Evolutionary conservation across 768 basidiomycete genomes (phyloP).

Genomic region (Omphalotus guepiniiformis): DNA sequence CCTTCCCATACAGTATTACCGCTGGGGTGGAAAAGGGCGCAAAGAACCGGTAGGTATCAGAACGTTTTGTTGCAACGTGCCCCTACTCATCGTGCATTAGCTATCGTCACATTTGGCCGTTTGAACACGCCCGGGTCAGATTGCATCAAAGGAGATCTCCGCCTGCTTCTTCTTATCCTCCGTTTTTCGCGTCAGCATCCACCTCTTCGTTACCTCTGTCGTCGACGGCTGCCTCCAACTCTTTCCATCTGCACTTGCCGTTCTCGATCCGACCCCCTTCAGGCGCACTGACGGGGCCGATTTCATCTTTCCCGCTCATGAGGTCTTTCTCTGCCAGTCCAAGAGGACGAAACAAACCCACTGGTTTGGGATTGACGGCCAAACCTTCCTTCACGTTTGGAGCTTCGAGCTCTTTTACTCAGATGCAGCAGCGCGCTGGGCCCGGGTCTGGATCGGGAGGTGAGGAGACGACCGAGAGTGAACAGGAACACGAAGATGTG

Average conservation of each 20-base stretch:
- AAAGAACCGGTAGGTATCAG: conserved; percentile 70
- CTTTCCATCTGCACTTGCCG: background rate
- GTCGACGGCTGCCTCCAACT: conserved; percentile 1
- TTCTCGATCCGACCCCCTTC: conserved; percentile 1
- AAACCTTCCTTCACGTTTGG: background rate
- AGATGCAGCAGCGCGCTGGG: background rate
- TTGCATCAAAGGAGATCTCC: conserved; percentile 34
- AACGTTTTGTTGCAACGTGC: background rate
- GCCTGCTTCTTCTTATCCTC: too few species aligned
- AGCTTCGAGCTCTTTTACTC: conserved; percentile 1
- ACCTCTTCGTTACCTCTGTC: background rate
- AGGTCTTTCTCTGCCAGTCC: background rate
- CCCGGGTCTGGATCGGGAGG: conserved; percentile 7
- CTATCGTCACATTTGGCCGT: conserved; percentile 97
- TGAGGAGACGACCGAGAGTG: conserved; percentile 4
- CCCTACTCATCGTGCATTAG: conserved; percentile 20
- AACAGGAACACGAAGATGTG: conserved; percentile 3
- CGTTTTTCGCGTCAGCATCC: background rate
- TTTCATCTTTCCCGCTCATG: background rate
- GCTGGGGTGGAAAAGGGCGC: conserved; percentile 93
- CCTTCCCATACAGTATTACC: conserved; percentile 88
- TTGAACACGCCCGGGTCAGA: conserved; percentile 88
- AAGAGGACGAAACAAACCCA: background rate
- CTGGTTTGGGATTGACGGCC: background rate
- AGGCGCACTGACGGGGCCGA: conserved; percentile 5